phyloP scores from a whole-genome alignment of 345 rosid genomes.

The Corchorus capsularis region DNA sequence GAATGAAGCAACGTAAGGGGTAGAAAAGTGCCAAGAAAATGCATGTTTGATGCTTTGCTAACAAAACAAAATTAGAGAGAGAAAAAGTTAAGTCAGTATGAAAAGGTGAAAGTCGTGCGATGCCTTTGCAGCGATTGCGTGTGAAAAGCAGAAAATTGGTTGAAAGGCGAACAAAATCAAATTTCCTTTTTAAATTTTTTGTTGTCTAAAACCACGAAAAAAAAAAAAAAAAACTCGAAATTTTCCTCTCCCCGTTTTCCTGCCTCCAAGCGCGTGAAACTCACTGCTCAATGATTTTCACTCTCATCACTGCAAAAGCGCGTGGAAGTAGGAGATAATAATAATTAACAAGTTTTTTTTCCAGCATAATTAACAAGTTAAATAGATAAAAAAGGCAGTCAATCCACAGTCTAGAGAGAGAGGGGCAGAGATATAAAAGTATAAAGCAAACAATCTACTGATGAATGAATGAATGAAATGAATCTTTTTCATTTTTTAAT shows the following conservation, averaged over 20 bases:
- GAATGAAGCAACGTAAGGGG: not conserved
- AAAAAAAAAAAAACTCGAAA: too few species aligned
- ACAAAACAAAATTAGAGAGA: constrained; percentile 5
- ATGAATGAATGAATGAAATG: constrained; percentile 2
- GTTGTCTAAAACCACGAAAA: too few species aligned
- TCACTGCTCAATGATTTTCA: not conserved
- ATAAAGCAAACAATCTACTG: not conserved
- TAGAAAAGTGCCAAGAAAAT: not conserved
- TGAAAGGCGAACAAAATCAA: constrained; percentile 21
- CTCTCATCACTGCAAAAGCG: not conserved
- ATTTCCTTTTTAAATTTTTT: not conserved
- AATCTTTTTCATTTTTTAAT: not conserved
- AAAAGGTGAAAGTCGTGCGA: constrained; percentile 37
- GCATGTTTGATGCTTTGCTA: not conserved
- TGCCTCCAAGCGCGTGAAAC: not conserved
- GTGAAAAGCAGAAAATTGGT: constrained; percentile 48
- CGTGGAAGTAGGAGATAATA: too few species aligned
- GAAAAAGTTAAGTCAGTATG: constrained; percentile 10
- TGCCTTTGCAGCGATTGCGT: constrained; percentile 47
- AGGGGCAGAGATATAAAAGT: not conserved
- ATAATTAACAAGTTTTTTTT: not conserved
- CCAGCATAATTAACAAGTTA: not conserved
- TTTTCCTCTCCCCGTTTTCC: not conserved
- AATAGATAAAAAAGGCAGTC: constrained; percentile 21
- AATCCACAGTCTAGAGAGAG: constrained; percentile 24